Evolutionary conservation across 441 rosid species (phyloP), one percentile per base, ranked within the genome.

Genomic region (Populus hybrid): DNA sequence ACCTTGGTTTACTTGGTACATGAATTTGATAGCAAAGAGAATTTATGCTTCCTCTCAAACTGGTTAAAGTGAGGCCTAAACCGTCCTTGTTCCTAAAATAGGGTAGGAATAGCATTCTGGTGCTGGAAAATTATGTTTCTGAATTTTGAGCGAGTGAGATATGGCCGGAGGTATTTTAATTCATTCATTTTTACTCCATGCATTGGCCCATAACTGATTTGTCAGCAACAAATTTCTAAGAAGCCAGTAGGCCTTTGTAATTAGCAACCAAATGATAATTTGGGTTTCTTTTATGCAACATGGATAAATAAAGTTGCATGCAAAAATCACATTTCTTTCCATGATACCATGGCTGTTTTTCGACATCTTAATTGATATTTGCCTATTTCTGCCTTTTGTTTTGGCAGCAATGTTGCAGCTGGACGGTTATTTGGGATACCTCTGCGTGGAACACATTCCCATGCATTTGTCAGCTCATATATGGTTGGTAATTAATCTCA

Each of bases 401-500:
- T 79, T 86, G 72, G 69, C 89, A 95, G 99, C 86, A 95, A 95
- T 86, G 97, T 92, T 83, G 95, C 99, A 59, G 97, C 99, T 70
- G 99, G 98, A 68, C 88, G 73, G 81, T 76, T 93, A 79, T 95
- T 93, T 79, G 94, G 95, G 73, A 95, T 95, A 79, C 99, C 99
- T 28, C 92, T 95, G 76, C 90, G 94, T 74, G 99, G 98, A 78
- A 95, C 97, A 42, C 99, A 93, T 87, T 93, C 98, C 30, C 99
- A 95, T 87, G 98, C 99, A 67, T 95, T 93, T 91, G 93, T 95
- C 80, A 95, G 99, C 87, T 95, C 99, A 74, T 95, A 86, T 83
- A 93, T 91, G 98, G 99, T 93, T 46, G 42, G 92, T 3, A 30
- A 30, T 30, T 85, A 72, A 35, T 71, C 72, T 35, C 46, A 12